Conservation (phyloP, 441 rosid genomes). For the Populus trichocarpa region DNA sequence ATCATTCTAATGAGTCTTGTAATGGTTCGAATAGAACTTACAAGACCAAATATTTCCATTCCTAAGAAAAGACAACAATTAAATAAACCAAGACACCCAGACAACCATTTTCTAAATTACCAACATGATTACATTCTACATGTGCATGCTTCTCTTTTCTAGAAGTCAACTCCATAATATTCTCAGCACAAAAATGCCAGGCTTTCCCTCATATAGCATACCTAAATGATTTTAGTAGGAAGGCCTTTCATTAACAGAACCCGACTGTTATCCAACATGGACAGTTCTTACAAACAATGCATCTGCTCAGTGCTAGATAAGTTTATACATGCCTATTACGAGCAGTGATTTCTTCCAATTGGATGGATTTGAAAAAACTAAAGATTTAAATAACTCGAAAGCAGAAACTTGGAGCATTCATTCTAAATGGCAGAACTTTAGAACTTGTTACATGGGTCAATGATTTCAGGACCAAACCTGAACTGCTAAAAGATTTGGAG, state of each 20-base stretch:
- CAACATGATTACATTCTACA: not conserved
- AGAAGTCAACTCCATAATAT: not conserved
- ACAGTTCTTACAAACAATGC: not conserved
- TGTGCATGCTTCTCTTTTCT: not conserved
- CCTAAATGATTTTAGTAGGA: not conserved
- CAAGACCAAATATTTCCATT: not conserved
- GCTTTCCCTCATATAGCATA: not conserved
- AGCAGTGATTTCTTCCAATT: not conserved
- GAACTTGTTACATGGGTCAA: not conserved
- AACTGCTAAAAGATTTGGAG: not conserved
- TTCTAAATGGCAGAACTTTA: not conserved
- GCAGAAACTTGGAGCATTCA: not conserved
- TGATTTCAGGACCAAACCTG: not conserved
- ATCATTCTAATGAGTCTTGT: not conserved
- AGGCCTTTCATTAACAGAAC: not conserved
- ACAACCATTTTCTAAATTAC: not conserved
- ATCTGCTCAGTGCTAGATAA: not conserved
- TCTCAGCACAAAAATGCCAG: not conserved
- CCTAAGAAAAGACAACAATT: not conserved
- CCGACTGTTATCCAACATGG: not conserved
- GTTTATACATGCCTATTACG: not conserved
- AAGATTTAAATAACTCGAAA: not conserved
- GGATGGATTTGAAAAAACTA: not conserved
- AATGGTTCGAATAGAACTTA: not conserved
- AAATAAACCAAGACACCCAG: not conserved